phyloP scores from a whole-genome alignment of 2,329 filamentous ascomycete species.

The Huntiella decipiens region DNA sequence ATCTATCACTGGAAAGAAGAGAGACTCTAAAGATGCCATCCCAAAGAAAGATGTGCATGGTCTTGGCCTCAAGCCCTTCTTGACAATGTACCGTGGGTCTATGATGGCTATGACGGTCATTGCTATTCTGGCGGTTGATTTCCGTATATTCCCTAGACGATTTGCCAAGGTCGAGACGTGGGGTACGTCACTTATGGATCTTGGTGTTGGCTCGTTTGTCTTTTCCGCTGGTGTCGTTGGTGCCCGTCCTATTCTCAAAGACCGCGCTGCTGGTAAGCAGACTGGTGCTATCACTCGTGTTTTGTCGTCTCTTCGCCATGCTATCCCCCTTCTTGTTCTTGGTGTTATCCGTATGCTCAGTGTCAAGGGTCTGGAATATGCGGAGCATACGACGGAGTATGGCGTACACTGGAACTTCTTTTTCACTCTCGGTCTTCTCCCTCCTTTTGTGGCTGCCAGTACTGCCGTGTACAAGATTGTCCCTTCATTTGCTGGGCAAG shows the following conservation, averaged over 20 bases:
- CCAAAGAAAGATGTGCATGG: conserved; percentile 16
- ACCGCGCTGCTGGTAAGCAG: conserved; percentile 32
- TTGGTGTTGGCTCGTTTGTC: conserved; percentile 93
- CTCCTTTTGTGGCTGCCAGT: conserved; percentile 72
- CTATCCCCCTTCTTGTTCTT: conserved; percentile 61
- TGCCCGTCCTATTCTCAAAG: conserved; percentile 59
- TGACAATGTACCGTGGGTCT: conserved; percentile 74
- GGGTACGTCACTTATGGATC: conserved; percentile 97
- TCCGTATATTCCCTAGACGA: conserved; percentile 74
- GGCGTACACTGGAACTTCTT: conserved; percentile 99
- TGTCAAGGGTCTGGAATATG: conserved; percentile 89
- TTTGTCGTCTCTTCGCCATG: conserved; percentile 52
- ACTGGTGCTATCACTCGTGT: conserved; percentile 39
- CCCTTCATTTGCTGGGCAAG: conserved; percentile 59
- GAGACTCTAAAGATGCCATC: conserved; percentile 12
- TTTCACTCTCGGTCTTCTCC: conserved; percentile 78
- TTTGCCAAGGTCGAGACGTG: conserved; percentile 99
- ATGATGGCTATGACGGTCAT: conserved; percentile 86
- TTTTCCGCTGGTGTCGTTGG: conserved; percentile 87
- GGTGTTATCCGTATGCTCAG: conserved; percentile 67
- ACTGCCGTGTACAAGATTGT: conserved; percentile 51
- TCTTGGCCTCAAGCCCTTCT: conserved; percentile 72
- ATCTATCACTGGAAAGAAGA: conserved; percentile 25
- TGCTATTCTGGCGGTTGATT: conserved; percentile 93
- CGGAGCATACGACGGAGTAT: conserved; percentile 93